Evolutionary conservation across 176 grass and related monocot species (phyloP).

Genomic region (Elymus sibiricus): DNA sequence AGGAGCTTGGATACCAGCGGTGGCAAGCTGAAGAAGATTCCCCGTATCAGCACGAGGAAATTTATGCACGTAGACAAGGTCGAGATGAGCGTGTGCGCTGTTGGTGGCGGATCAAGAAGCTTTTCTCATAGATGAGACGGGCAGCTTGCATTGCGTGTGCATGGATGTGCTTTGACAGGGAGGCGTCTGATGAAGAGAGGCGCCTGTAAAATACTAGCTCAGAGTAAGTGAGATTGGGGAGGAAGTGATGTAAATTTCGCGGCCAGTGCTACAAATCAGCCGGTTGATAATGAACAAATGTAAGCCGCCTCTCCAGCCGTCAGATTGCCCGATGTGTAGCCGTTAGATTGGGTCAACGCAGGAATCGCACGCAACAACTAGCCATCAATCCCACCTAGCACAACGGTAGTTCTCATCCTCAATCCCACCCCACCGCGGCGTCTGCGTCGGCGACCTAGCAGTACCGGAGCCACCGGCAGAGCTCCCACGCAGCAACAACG

Average conservation of each 20-base stretch:
- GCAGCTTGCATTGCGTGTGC: neutral
- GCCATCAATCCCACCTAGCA: too few species aligned
- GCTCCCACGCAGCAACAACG: too few species aligned
- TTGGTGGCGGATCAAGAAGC: neutral
- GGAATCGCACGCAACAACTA: too few species aligned
- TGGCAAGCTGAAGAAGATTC: constrained; percentile 7
- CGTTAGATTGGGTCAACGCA: too few species aligned
- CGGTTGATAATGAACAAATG: too few species aligned
- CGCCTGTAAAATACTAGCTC: constrained; percentile 24
- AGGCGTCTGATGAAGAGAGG: neutral
- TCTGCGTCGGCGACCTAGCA: too few species aligned
- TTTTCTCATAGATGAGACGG: constrained; percentile 14
- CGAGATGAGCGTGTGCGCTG: neutral
- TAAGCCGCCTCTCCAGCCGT: too few species aligned
- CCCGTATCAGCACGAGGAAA: neutral
- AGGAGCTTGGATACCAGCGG: neutral
- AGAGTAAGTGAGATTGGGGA: neutral
- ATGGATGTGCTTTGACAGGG: neutral
- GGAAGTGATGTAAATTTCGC: neutral
- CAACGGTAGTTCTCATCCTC: too few species aligned
- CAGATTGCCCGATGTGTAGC: too few species aligned
- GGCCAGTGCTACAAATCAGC: too few species aligned
- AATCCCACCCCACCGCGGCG: too few species aligned
- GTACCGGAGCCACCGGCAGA: too few species aligned
- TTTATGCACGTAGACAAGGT: constrained; percentile 1